Evolutionary conservation across 768 basidiomycete genomes (phyloP), one percentile per base, ranked within the genome.

Genomic region (Podaxis carcinomalis): DNA sequence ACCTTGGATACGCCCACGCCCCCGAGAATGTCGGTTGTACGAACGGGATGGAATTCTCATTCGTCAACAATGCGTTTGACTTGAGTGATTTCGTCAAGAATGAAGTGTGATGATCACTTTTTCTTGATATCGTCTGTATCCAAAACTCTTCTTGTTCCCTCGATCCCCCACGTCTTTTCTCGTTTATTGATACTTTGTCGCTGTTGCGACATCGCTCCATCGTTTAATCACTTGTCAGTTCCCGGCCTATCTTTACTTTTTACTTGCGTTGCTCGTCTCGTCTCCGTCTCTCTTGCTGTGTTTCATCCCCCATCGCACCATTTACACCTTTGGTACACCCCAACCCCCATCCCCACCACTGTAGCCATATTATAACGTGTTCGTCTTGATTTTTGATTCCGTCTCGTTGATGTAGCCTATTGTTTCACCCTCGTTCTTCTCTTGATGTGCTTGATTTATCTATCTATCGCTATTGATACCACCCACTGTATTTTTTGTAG

Each of bases 311-410:
- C 35, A 16, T 27, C 14, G n/a, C 35, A 54, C 19, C 25, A 35
- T 54, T 54, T 54, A 46, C 44, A 32, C 28, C 36, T 25, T 46
- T 28, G 36, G 44, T 23, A 21, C 56, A 59, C n/a, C 23, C 39
- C 39, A 28, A 28, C 9, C 51, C 21, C n/a, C n/a, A n/a, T n/a
- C n/a, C n/a, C n/a, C n/a, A n/a, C n/a, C 40, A 61, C 46, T 61
- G 59, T 61, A 61, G 53, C 59, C 52, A 61, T 61, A 61, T 52
- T 42, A 44, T 55, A 42, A 42, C 36, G 49, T n/a, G 56, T 51
- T 39, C 36, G 19, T 46, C 51, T 42, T 40, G 55, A 47, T 49
- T 42, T 47, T 42, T 47, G 59, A 47, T 55, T 49, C 19, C 51
- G 21, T n/a, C n/a, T n/a, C 9, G 19, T n/a, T 49, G 51, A 42